Base-by-base conservation (phyloP, 2,329 filamentous ascomycete genomes). In the Tolypocladium tundrense region DNA sequence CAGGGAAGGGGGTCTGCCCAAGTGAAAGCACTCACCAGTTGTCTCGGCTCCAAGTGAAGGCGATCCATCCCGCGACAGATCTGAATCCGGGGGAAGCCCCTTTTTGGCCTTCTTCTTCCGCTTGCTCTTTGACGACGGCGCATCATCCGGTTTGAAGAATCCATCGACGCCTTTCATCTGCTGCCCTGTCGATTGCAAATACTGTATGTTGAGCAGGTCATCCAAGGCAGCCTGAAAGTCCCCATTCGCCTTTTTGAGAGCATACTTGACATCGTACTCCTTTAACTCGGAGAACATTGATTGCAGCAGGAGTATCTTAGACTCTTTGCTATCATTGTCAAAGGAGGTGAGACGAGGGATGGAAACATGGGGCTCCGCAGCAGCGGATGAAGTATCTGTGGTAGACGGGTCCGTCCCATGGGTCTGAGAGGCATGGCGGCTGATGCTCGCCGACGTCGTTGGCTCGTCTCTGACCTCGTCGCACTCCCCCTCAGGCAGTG, bases 151-250 rank as follows among this genome's bases (percentile, higher is more conserved):
- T 43, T 83, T 79, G 27, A 83, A 85, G 68, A 96, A 96, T 0
- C 83, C 91, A 59, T 97, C 91, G n/a, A 97, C 77, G 0, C 91
- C 90, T 68, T 88, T 93, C 1, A 79, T 75, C 1, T 81, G 76
- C 57, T 83, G 77, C 0, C 82, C 82, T 1, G 78, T 80, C 58
- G 91, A 84, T 59, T 90, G 84, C 5, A 97, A 85, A 66, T 87
- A 91, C 24, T 88, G 84, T 16, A 90, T 79, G 63, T 88, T 95
- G 39, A 97, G 79, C 14, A 97, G 76, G 59, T 91, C 85, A 65
- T 96, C 91, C 61, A 95, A 85, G 1, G 90, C 84, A 16, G 79
- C 77, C 59, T 86, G 82, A 43, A 89, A 82, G 62, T 90, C 83
- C 0, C 86, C 83, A 13, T 82, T 78, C 37, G 79, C 83, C 66